Evolutionary conservation across 2,329 filamentous ascomycete species (phyloP).

Genomic region (Cylindrodendrum hubeiense): DNA sequence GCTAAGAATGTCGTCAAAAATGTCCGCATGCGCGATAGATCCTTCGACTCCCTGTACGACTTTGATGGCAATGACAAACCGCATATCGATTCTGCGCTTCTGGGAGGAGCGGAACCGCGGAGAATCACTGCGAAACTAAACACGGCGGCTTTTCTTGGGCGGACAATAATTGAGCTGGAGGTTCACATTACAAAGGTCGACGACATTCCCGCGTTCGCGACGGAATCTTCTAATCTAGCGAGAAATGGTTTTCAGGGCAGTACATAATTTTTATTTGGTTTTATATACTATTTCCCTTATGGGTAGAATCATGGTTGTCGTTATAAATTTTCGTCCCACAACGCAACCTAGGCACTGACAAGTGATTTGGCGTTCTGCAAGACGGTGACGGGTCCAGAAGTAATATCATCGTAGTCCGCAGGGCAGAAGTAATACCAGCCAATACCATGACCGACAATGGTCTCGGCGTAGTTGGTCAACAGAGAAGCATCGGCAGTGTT

Average conservation of each 20-base stretch:
- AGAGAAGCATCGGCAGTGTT: background rate
- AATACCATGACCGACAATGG: slow-evolving; percentile 1
- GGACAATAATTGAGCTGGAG: slow-evolving; percentile 12
- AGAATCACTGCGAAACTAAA: slow-evolving; percentile 3
- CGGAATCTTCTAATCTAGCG: background rate
- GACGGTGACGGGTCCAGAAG: slow-evolving; percentile 11
- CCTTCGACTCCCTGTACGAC: slow-evolving; percentile 12
- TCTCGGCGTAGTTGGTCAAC: slow-evolving; percentile 6
- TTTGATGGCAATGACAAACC: background rate
- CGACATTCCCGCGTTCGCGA: background rate
- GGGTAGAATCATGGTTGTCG: background rate
- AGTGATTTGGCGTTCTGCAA: slow-evolving; percentile 21
- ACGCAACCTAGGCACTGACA: background rate
- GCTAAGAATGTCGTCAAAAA: slow-evolving; percentile 13
- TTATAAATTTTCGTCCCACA: background rate
- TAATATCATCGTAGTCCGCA: slow-evolving; percentile 21
- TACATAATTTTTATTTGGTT: background rate
- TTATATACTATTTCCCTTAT: background rate
- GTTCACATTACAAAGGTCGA: background rate
- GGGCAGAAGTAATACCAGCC: slow-evolving; percentile 25
- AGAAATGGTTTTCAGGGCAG: background rate
- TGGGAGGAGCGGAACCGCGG: slow-evolving; percentile 1
- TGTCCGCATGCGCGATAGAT: slow-evolving; percentile 9
- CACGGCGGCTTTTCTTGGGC: slow-evolving; percentile 9
- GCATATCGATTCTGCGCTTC: background rate